Percentiles rank a stretch among this genome's conserved stretches.
Evolutionary conservation across 148 eudicot species (phyloP).

Genomic region (Simmondsia chinensis): DNA sequence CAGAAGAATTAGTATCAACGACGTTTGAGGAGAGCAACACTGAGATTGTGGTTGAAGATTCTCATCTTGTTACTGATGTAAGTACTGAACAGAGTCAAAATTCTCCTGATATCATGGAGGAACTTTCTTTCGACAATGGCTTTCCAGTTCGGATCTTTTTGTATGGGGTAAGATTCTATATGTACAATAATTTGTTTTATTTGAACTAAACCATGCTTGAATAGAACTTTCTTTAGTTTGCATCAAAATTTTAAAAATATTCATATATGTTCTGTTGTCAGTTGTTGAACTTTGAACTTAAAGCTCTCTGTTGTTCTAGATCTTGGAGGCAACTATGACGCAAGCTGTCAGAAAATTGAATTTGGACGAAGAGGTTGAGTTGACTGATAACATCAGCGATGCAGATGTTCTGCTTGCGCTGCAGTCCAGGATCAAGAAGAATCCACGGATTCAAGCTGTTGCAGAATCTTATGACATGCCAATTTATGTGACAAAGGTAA

Average conservation of each 20-base stretch:
- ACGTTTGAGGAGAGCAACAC: constrained; percentile 16
- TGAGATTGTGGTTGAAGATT: constrained; percentile 28
- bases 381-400: constrained; percentile 83
- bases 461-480: constrained; percentile 70
- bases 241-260: not conserved
- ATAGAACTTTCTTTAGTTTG: too few relatives aligned
- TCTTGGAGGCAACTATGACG: constrained; percentile 58
- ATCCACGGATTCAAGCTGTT: constrained; percentile 72
- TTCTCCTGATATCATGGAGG: constrained; percentile 15
- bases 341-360: constrained; percentile 76
- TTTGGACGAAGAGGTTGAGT: constrained; percentile 43
- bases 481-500: constrained; percentile 72
- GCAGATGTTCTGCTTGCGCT: constrained; percentile 80
- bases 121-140: constrained; percentile 22
- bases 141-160: constrained; percentile 44
- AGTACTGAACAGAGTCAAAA: constrained; percentile 17
- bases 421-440: constrained; percentile 88
- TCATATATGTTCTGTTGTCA: not conserved
- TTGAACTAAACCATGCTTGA: too few relatives aligned
- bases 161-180: constrained; percentile 93
- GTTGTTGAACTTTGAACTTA: constrained; percentile 12
- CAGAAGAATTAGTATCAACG: constrained; percentile 15
- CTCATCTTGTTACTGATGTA: constrained; percentile 16
- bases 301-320: constrained; percentile 35
- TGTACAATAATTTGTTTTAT: too few relatives aligned